Base-by-base conservation (phyloP, 2,329 filamentous ascomycete genomes). In the Fusarium sp. region DNA sequence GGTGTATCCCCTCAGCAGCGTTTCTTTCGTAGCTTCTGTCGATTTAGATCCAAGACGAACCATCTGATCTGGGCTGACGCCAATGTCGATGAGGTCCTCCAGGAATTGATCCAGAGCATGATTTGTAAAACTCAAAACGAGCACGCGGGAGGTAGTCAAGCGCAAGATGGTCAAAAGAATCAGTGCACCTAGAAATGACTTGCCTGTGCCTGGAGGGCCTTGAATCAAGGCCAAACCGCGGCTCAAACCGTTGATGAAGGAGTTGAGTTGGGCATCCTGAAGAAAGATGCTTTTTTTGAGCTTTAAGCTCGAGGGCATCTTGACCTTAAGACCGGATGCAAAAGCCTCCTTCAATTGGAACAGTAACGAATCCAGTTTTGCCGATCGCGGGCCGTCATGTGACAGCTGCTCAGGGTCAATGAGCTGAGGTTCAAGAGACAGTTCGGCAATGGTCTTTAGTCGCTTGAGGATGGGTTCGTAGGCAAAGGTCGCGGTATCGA, bases 141-240 rank as follows among this genome's bases (percentile, higher is more conserved):
- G 80, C 0, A 94, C 85, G 0, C 76, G 86, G 28, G 86, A 80
- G 0, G 69, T 20, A 0, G 86, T 88, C 7, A 82, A 71, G 1
- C 86, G 74, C 20, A 88, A 78, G 0, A 94, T 73, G 0, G 82
- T 76, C 53, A 89, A 89, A 0, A 87, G 85, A 2, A 90, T 80
- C 3, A 91, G 78, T 0, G 91, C 88, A 0, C 92, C 92, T 4
- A 93, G 85, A 65, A 92, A 92, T 0, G 91, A 93, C 69, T 95
- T 95, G 2, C 92, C 92, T 0, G 91, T 94, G 0, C 90, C 91
- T 69, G 92, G 92, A 2, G 92, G 92, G 0, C 92, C 92, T 80
- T 93, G 91, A 3, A 94, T 91, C 0, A 90, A 75, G 48, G 87
- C 88, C 0, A 93, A 76, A 1, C 79, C 77, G 9, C 84, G 84